Base-by-base conservation (phyloP, 495 filamentous ascomycete genomes). In the Venustampulla echinocandica region DNA sequence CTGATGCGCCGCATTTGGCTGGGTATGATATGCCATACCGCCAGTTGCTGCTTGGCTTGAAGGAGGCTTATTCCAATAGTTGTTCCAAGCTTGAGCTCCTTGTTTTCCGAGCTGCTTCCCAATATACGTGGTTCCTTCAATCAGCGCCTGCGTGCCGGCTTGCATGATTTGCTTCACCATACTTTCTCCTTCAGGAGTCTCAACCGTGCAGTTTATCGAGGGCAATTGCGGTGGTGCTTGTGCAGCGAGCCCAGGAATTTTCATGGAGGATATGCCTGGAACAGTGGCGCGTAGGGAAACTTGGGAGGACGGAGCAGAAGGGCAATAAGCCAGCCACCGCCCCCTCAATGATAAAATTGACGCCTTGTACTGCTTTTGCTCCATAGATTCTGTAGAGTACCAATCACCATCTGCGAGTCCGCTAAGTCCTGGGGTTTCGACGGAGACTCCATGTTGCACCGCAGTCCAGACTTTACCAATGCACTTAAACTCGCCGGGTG, bases 71-170 rank as follows among this genome's bases (percentile, higher is more conserved):
- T 83, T 85, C 84, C 86, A 92, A 63, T 97, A 96, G 54, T 72
- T 86, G 53, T 87, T 89, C 79, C 87, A 93, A 0, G 82, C 82
- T 54, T 93, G 87, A 51, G 82, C 72, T 4, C 89, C 84, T 52
- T 93, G 85, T 22, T n/a, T 40, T 4, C 37, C 37, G 17, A 40
- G 20, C 52, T 93, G 54, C 85, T 87, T 47, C 5, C 84, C 84
- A 59, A 92, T 79, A 82, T 85, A 94, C 50, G 80, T 83, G 15
- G 87, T 87, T 19, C 86, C 84, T 54, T 83, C 83, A 42, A 98
- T 83, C n/a, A 94, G 66, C 56, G 92, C 88, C 58, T 96, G 90
- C 0, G 92, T 84, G 1, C 88, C 85, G 58, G 90, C 87, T 54
- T 90, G 74, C 53, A 89, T 82, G 33, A 95, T 70, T 51, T 87